These are phyloP conservation scores for Penicillium digitatum DNA, from an alignment of 2,329 filamentous ascomycete genomes.

Conservation along the genomic window DNA sequence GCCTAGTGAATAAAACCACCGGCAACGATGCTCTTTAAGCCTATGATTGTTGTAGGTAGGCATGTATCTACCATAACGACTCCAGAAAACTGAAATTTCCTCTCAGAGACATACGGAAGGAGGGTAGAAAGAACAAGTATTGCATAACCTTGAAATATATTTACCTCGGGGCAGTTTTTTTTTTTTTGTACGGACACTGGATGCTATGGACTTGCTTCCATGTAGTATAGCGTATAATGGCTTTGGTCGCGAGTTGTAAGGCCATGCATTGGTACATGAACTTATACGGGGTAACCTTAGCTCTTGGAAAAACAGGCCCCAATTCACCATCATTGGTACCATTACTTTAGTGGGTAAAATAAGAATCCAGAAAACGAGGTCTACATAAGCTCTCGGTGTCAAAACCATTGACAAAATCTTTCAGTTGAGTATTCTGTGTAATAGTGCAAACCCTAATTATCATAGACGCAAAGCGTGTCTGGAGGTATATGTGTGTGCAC, in stretches of 20 bases:
- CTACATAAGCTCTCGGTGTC: slow-evolving; percentile 3
- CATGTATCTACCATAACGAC: neutral
- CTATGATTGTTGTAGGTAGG: neutral
- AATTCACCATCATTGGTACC: neutral
- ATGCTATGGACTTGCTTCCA: neutral
- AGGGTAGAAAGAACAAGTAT: neutral
- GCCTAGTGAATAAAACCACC: neutral
- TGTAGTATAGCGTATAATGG: neutral
- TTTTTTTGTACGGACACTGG: neutral
- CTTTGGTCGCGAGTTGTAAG: neutral
- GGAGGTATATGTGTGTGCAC: neutral
- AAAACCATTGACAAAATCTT: neutral
- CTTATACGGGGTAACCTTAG: neutral
- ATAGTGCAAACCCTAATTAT: slow-evolving; percentile 5
- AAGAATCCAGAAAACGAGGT: neutral
- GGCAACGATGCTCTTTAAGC: neutral
- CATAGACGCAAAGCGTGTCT: neutral
- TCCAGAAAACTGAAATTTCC: too few species aligned
- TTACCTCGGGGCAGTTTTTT: neutral
- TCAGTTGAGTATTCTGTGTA: neutral
- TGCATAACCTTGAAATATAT: neutral
- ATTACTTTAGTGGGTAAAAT: neutral
- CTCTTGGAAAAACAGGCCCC: neutral
- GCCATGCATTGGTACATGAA: slow-evolving; percentile 1
- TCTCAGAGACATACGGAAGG: neutral